Evolutionary conservation across 2,329 filamentous ascomycete species (phyloP), one percentile per base, ranked within the genome.

Genomic region (Plectosphaerella sp.): DNA sequence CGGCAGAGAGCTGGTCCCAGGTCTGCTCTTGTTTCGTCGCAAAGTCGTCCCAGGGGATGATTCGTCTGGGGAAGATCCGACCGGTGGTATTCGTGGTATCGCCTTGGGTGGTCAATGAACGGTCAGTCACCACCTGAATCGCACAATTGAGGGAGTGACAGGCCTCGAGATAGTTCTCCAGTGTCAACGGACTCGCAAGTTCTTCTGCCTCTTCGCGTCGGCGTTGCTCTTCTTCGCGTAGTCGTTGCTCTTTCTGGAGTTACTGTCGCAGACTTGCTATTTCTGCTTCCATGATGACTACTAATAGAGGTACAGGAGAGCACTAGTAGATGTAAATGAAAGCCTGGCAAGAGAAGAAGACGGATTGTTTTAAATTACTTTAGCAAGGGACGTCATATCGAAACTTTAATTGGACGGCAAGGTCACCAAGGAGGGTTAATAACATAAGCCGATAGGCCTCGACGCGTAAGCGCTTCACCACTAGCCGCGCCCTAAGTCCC

Each of bases 1-100:
- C 50, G 18, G 39, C 10, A 0, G 9, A 56, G 16, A 72, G 59
- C 10, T 56, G 15, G 16, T 64, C 45, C 66, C 61, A 72, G 20
- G 68, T 59, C 5, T 62, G 28, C 53, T 67, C 59, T 57, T 73
- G 64, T 48, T 51, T 49, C 28, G n/a, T 47, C 47, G 61, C 48
- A 47, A 70, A 73, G 50, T 64, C 57, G 11, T 62, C 47, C 68
- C 64, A 73, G 3, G 63, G 68, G 18, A 69, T 55, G 33, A 74
- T 72, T 47, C 62, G 62, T 56, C 51, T 55, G 54, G 70, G 69
- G 52, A 54, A 71, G 12, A 67, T 53, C 49, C 66, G 63, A 43
- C 67, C 64, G 47, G 52, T 54, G 10, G 65, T 63, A 45, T 70
- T 64, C 0, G 65, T 71, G 1, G 60, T 64, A 7, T 66, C 56